These are phyloP conservation scores for Porphyra umbilicalis DNA, from an alignment of 31 red algal species.

Conservation along the genomic window DNA sequence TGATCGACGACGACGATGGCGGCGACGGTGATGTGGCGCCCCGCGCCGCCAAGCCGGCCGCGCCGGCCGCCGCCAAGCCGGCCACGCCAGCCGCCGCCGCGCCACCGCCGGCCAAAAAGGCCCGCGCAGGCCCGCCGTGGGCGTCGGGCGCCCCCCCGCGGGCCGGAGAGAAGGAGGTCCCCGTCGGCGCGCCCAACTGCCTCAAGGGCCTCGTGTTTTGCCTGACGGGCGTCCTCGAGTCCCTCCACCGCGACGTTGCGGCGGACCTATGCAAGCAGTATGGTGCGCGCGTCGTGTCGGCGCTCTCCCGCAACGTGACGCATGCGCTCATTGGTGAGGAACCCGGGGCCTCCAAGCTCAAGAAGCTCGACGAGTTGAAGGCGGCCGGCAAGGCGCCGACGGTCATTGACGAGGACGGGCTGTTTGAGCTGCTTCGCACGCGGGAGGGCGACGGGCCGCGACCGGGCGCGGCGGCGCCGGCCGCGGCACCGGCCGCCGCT, in stretches of 20 bases:
- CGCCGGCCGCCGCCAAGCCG: not conserved
- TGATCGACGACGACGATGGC: not conserved
- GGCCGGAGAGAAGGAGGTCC: slow-evolving; percentile 48
- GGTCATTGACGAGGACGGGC: slow-evolving; percentile 71
- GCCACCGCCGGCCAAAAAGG: not conserved
- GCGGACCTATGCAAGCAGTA: slow-evolving; percentile 58
- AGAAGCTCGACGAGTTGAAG: slow-evolving; percentile 43
- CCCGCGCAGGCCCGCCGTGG: not conserved
- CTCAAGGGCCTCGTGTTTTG: slow-evolving; percentile 65
- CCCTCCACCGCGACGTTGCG: slow-evolving; percentile 48
- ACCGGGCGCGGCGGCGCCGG: not conserved
- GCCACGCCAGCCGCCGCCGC: not conserved
- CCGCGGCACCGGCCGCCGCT: not conserved
- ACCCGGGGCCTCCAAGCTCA: slow-evolving; percentile 44
- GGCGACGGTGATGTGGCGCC: too few relatives aligned
- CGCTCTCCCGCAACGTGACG: slow-evolving; percentile 50
- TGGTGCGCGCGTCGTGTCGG: slow-evolving; percentile 53
- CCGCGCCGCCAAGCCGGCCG: not conserved
- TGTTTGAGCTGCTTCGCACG: slow-evolving; percentile 61
- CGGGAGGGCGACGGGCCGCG: not conserved
- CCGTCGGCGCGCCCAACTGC: slow-evolving; percentile 52
- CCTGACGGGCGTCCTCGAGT: slow-evolving; percentile 76
- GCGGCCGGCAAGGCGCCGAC: slow-evolving; percentile 2
- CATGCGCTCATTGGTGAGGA: slow-evolving; percentile 63
- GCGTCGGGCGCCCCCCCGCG: slow-evolving; percentile 39